phyloP scores from a whole-genome alignment of 768 basidiomycete species.

The Cubamyces lactineus region DNA sequence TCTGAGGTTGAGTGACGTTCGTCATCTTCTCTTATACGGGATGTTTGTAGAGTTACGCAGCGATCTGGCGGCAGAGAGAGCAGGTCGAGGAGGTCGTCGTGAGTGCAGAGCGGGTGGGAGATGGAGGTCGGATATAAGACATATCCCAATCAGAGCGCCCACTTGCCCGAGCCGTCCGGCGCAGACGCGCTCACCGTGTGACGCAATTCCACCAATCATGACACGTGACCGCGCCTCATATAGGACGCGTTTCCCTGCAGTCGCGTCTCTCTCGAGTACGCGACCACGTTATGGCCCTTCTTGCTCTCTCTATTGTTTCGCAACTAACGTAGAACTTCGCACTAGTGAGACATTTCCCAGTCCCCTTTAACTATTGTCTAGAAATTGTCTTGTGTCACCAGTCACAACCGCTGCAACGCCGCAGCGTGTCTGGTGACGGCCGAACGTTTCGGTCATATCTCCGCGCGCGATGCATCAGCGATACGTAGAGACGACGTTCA shows the following conservation, averaged over 20 bases:
- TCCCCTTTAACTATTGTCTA: too few species aligned
- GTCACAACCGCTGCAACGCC: too few species aligned
- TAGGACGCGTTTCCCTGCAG: not conserved
- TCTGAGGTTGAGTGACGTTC: conserved; percentile 57
- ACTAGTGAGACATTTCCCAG: too few species aligned
- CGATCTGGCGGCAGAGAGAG: not conserved
- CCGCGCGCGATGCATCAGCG: too few species aligned
- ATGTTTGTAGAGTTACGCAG: not conserved
- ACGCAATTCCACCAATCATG: not conserved
- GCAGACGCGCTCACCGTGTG: conserved; percentile 16
- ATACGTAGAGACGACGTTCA: too few species aligned
- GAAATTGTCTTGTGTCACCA: too few species aligned
- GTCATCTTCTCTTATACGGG: conserved; percentile 32
- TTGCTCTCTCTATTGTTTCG: too few species aligned
- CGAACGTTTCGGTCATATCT: too few species aligned
- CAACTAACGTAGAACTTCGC: too few species aligned
- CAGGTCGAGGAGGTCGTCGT: not conserved
- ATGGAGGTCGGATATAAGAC: conserved; percentile 3
- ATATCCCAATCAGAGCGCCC: not conserved
- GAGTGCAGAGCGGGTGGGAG: not conserved
- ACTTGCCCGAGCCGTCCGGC: not conserved
- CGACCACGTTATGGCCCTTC: too few species aligned
- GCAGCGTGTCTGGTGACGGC: too few species aligned
- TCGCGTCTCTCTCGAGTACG: not conserved
- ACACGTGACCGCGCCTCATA: conserved; percentile 17